Conservation (phyloP, 2,329 filamentous ascomycete genomes). For the Delphinella strobiligena region DNA sequence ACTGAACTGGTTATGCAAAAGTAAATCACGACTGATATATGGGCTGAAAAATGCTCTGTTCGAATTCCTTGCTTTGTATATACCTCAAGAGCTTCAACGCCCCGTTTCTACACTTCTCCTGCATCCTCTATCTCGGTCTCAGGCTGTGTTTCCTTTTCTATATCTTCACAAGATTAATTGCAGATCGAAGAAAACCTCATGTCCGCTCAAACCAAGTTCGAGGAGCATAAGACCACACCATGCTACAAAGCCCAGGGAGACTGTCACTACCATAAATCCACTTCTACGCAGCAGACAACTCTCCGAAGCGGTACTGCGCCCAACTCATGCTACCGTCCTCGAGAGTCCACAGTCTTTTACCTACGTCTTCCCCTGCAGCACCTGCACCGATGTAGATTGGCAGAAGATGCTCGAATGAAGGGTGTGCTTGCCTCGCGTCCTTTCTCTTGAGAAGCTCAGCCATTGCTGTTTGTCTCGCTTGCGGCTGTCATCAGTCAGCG, state of each 20-base stretch:
- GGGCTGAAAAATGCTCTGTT: not conserved
- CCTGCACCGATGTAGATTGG: constrained; percentile 42
- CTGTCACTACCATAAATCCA: not conserved
- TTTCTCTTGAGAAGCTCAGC: constrained; percentile 20
- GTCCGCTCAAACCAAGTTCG: too few species aligned
- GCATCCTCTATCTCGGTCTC: too few species aligned
- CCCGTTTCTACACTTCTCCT: not conserved
- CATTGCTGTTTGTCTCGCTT: constrained; percentile 22
- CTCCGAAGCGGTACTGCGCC: constrained; percentile 23
- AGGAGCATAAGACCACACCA: too few species aligned
- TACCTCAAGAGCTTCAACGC: not conserved
- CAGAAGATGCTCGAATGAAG: constrained; percentile 50
- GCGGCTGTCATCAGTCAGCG: constrained; percentile 10
- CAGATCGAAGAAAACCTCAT: too few species aligned
- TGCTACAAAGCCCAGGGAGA: too few species aligned
- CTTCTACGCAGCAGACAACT: constrained; percentile 4
- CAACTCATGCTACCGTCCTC: constrained; percentile 23
- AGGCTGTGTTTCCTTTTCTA: too few species aligned
- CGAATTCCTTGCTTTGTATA: not conserved
- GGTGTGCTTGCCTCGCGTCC: constrained; percentile 52
- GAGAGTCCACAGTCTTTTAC: constrained; percentile 22
- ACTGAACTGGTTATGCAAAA: constrained; percentile 46
- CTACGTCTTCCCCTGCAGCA: constrained; percentile 20
- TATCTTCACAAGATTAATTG: too few species aligned
- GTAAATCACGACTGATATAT: constrained; percentile 8